Base-by-base conservation (phyloP, 164 flowering plant genomes). In the Cinnamomum chago region DNA sequence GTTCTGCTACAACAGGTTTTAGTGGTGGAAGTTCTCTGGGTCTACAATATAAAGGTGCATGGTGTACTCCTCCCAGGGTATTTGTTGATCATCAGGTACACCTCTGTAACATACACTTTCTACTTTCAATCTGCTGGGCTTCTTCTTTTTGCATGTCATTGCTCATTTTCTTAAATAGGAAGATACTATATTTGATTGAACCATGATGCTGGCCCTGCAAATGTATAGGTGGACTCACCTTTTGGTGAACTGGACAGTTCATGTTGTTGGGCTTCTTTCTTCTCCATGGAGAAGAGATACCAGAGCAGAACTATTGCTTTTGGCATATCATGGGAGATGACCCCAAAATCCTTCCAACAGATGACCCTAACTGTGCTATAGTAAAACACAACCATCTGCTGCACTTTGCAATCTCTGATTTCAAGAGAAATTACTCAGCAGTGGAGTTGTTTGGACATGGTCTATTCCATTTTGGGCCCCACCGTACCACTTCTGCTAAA, bases 41-140 rank as follows among this genome's bases (percentile, higher is more conserved):
- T 6, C 80, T 91, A 71, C 96, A 89, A 62, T 88, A 93, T 75
- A 95, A 90, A 79, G 98, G 92, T 62, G 92, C 90, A 55, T 93
- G 97, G 98, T 95, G 99, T 77, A 93, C 98, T 6, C 99, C 99
- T 69, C 99, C 98, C 5, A 83, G 98, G 78, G 89, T 95, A 51
- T 93, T 93, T 80, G 90, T 93, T 18, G 99, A 95, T 82, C 86
- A 91, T 81, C 97, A 95, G 99, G 99, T 95, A 88, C 14, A 20
- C n/a, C 24, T 24, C 35, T 68, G 62, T 20, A 12, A 52, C 60
- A 12, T 23, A 0, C 30, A 14, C 3, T 67, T 25, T 28, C 27
- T 72, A 30, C 55, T 47, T 58, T 27, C 3, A 15, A 15, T 11
- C 40, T 20, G 23, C 28, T 47, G 20, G 13, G 20, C 3, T 5